Conservation (phyloP, 176 grass and related monocot genomes). For the Pontederia paniculata region DNA sequence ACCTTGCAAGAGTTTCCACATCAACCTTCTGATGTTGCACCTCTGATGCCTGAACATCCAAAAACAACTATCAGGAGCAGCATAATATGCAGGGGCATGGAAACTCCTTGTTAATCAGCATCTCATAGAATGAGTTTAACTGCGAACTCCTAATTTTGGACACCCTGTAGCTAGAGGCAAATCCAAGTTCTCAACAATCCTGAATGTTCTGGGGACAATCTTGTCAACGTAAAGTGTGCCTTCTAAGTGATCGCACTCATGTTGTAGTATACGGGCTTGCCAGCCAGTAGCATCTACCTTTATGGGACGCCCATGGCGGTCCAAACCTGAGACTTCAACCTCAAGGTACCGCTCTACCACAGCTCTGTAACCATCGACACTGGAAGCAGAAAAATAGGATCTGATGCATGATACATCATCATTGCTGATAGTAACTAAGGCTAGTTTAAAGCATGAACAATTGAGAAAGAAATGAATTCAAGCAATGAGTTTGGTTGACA, state of each 20-base stretch:
- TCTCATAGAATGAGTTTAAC: too few species aligned
- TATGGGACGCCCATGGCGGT: constrained; percentile 46
- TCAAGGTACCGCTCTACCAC: constrained; percentile 67
- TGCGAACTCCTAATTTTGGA: constrained; percentile 43
- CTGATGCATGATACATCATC: not conserved
- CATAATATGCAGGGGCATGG: too few species aligned
- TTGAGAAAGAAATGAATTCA: too few species aligned
- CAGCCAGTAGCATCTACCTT: constrained; percentile 76
- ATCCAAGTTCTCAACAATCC: constrained; percentile 66
- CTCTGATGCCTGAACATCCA: too few species aligned
- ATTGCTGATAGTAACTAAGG: not conserved
- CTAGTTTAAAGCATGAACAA: not conserved
- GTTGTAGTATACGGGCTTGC: constrained; percentile 88
- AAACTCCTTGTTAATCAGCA: too few species aligned
- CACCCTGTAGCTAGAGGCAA: constrained; percentile 59
- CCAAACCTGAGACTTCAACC: constrained; percentile 77
- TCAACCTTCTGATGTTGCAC: too few species aligned
- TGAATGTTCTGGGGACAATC: constrained; percentile 82
- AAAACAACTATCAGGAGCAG: too few species aligned
- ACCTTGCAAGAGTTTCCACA: too few species aligned
- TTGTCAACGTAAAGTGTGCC: constrained; percentile 87
- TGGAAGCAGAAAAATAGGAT: constrained; percentile 26
- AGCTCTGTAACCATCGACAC: constrained; percentile 86
- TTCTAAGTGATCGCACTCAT: constrained; percentile 92
- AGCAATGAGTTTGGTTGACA: too few species aligned